Evolutionary conservation across 805 yeast genomes (phyloP), one percentile per base, ranked within the genome.

Genomic region (Candida coquimbonensis): DNA sequence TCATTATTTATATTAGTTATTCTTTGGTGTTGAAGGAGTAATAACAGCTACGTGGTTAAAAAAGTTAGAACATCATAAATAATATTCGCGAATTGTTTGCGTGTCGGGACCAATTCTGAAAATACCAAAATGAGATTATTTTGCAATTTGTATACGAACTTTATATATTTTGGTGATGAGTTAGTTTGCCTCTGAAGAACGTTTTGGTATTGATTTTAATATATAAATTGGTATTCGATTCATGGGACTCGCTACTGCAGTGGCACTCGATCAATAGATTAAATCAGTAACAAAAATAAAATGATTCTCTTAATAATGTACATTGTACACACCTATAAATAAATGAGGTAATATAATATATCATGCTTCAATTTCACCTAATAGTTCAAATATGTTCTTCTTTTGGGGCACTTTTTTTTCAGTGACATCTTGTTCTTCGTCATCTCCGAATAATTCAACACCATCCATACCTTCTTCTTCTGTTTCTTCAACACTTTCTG

Each of bases 321-420:
- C 19, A 17, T 3, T 17, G 19, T 17, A 17, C 19, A 17, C 19
- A 17, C 19, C 3, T 17, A 17, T 17, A 17, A 17, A 17, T 17
- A 17, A 17, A 17, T 17, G 19, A 17, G 19, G 19, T 17, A 17
- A 5, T 21, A 21, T 21, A 21, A 21, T 6, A 6, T 21, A 21
- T 49, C 46, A 56, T n/a, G 56, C 55, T 36, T 66, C 70, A 31
- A 62, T 65, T 32, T 60, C 65, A 19, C 63, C 57, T 42, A 66
- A 47, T 7, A 65, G 48, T 3, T 60, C 54, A 47, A 66, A 67
- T 16, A 57, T 54, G 39, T 65, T 67, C 25, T 40, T 44, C 16
- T 26, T 36, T 26, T 16, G 17, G 13, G 40, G n/a, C 9, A 27
- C 17, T 5, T 9, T 17, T 3, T 29, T 33, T 33, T 33, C 19